A percentile compares a stretch with the other conserved stretches of the same genome.
These are phyloP conservation scores for Thermoascus crustaceus DNA, from an alignment of 2,329 filamentous ascomycete genomes.

Conservation along the genomic window DNA sequence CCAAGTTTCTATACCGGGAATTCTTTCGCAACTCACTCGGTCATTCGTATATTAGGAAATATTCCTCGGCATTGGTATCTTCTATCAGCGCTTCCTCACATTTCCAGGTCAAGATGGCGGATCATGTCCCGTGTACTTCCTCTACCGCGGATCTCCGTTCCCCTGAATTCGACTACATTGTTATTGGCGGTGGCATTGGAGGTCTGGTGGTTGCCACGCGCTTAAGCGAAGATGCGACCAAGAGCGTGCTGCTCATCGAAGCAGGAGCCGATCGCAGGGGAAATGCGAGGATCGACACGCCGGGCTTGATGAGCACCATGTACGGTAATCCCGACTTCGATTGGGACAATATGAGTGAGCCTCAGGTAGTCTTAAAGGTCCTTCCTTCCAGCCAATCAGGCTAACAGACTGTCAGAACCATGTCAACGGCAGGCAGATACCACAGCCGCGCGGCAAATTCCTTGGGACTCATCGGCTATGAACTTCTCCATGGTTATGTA, in stretches of 20 bases:
- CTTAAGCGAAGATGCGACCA: constrained; percentile 18
- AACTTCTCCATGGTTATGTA: constrained; percentile 30
- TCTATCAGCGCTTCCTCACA: too few species aligned
- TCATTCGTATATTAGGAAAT: too few species aligned
- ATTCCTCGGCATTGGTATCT: too few species aligned
- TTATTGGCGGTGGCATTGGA: constrained; percentile 25
- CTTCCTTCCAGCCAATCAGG: too few species aligned
- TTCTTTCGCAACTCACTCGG: too few species aligned
- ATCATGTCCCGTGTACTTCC: not conserved
- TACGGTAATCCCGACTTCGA: constrained; percentile 17
- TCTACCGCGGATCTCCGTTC: not conserved
- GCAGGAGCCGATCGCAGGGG: constrained; percentile 16
- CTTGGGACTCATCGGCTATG: constrained; percentile 43
- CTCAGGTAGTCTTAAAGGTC: too few species aligned
- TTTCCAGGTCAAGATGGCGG: not conserved
- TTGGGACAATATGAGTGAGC: constrained; percentile 18
- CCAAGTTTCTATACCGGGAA: too few species aligned
- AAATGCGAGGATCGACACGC: constrained; percentile 17
- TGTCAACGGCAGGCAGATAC: constrained; percentile 34
- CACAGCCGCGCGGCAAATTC: constrained; percentile 41
- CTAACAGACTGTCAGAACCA: constrained; percentile 10
- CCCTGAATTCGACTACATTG: constrained; percentile 20
- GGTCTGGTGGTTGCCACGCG: constrained; percentile 25
- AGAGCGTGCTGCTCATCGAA: constrained; percentile 22
- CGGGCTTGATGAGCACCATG: constrained; percentile 12